Percentiles rank a stretch among this genome's conserved stretches.
Conservation (phyloP, 75 land plant species). For the Gnetum montanum region DNA sequence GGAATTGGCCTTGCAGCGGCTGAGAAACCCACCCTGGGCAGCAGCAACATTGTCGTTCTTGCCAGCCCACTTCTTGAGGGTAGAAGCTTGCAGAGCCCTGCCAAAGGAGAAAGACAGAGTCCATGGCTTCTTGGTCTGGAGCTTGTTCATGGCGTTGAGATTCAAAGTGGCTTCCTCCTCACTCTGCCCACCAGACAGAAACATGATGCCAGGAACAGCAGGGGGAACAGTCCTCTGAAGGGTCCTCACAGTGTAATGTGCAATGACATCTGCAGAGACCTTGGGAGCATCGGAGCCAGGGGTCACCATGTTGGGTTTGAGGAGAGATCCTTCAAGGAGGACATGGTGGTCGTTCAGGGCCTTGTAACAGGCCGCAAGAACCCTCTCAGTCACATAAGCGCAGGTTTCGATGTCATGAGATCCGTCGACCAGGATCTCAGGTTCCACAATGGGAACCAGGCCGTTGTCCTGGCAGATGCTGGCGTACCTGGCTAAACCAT, state of each 20-base stretch:
- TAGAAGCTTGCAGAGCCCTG: constrained; percentile 68
- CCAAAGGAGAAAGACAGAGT: constrained; percentile 62
- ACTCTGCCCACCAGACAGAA: constrained; percentile 50
- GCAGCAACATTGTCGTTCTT: constrained; percentile 57
- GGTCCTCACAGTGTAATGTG: constrained; percentile 57
- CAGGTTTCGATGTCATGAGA: constrained; percentile 60
- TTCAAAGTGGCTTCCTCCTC: constrained; percentile 82
- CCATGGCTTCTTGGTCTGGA: constrained; percentile 78
- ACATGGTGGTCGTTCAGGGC: constrained; percentile 85
- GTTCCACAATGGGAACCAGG: constrained; percentile 84
- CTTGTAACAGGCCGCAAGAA: constrained; percentile 78
- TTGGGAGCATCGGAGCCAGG: constrained; percentile 73
- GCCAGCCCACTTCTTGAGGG: constrained; percentile 73
- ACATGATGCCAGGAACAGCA: constrained; percentile 75
- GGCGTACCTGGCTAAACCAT: constrained; percentile 72
- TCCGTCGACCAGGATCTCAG: constrained; percentile 77
- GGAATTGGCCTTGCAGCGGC: constrained; percentile 69
- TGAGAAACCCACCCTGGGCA: constrained; percentile 52
- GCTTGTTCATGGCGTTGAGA: constrained; percentile 71
- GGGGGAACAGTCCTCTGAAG: constrained; percentile 69
- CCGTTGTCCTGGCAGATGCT: constrained; percentile 67
- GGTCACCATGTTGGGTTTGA: constrained; percentile 92
- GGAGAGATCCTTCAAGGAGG: constrained; percentile 47
- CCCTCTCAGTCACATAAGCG: constrained; percentile 65
- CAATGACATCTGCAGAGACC: constrained; percentile 57